Base-by-base conservation (phyloP, 345 rosid species). In the Populus nigra region DNA sequence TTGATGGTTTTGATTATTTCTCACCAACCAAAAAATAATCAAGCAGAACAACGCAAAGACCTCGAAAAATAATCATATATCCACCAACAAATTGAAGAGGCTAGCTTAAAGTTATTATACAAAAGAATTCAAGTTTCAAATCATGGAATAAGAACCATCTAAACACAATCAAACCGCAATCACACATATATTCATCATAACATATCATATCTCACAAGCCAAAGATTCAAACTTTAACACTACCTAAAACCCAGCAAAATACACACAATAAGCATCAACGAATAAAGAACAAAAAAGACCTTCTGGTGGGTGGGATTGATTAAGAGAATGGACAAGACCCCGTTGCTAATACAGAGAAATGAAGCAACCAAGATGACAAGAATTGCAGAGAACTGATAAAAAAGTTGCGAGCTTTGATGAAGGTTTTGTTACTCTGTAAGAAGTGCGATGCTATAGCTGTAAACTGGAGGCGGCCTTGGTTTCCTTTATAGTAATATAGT, bases 401-500 rank as follows among this genome's bases (percentile, higher is more conserved):
- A 68, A 55, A 65, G 41, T 68, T 23, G 9, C 15, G 9, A 20
- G 36, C 39, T 67, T 67, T 20, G 43, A 67, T 59, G 65, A 12
- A 59, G 65, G 25, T 55, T 55, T 55, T 22, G 73, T 38, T 12
- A 29, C 35, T 35, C 75, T 71, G 47, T 39, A 2, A 27, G 33
- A 66, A 62, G 76, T 43, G 10, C 45, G 63, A 39, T 36, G n/a
- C 4, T 18, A 3, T 20, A 65, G 62, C 73, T 31, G 12, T 1
- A 36, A n/a, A 75, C 29, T 45, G 70, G 55, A 63, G 80, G 83
- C 74, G 53, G 81, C 80, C 59, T 12, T 47, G 69, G 43, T 35
- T 72, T 43, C 25, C 74, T 27, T 39, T 49, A 17, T 50, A 18
- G 13, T 7, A 33, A 47, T 49, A 27, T 47, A 70, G 8, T 65